These are phyloP conservation scores for Monosporozyma unispora DNA, from an alignment of 805 yeast genomes.

Conservation along the genomic window DNA sequence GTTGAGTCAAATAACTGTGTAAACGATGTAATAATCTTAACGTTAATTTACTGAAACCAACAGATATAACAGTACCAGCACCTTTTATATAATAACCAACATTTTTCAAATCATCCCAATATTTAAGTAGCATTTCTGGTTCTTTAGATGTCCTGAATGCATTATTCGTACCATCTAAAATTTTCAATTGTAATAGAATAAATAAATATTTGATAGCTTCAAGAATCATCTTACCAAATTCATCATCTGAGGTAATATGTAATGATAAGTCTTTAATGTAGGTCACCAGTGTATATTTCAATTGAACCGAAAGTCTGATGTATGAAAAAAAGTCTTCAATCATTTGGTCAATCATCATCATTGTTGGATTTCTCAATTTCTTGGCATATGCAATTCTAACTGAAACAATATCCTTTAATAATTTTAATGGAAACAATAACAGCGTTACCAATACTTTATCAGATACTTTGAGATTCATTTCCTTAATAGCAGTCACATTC, in stretches of 20 bases:
- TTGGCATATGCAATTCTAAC: slow-evolving; percentile 70
- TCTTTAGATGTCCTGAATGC: slow-evolving; percentile 81
- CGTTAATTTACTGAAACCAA: slow-evolving; percentile 59
- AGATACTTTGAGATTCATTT: slow-evolving; percentile 66
- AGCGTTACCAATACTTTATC: slow-evolving; percentile 56
- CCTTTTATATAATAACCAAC: slow-evolving; percentile 74
- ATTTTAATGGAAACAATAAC: slow-evolving; percentile 65
- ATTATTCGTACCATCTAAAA: slow-evolving; percentile 64
- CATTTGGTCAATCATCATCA: slow-evolving; percentile 95
- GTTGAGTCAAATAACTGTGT: slow-evolving; percentile 60
- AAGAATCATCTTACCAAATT: slow-evolving; percentile 57
- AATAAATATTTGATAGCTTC: slow-evolving; percentile 69
- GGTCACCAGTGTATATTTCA: slow-evolving; percentile 57
- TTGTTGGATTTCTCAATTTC: slow-evolving; percentile 73
- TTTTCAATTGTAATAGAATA: slow-evolving; percentile 64
- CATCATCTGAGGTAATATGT: slow-evolving; percentile 51
- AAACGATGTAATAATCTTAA: slow-evolving; percentile 61
- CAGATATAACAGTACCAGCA: slow-evolving; percentile 74
- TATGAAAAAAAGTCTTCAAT: slow-evolving; percentile 76
- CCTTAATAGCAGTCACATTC: slow-evolving; percentile 51
- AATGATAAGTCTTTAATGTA: slow-evolving; percentile 63
- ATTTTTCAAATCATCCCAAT: slow-evolving; percentile 70
- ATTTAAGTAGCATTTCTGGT: slow-evolving; percentile 78
- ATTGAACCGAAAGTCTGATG: slow-evolving; percentile 63
- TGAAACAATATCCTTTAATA: slow-evolving; percentile 70